Base-by-base conservation (phyloP, 108 stramenopile species). In the Phaeodactylum tricornutum region DNA sequence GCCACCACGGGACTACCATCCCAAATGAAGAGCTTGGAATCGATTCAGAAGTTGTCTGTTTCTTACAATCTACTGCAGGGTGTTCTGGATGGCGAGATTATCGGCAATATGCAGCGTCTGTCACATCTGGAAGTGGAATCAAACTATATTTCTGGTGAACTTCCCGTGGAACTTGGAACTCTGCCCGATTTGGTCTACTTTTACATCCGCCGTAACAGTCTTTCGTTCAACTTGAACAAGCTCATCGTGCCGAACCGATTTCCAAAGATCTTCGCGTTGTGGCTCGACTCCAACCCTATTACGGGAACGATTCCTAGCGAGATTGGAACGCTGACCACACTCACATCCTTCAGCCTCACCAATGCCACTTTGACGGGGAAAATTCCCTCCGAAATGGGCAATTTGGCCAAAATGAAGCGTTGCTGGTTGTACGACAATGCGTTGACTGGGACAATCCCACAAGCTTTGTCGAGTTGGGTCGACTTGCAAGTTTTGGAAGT, bases 81-180 rank as follows among this genome's bases (percentile, higher is more conserved):
- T 19, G 21, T 46, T 11, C n/a, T 77, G 19, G 42, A 60, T 16
- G 33, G 15, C 3, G 60, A 42, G 16, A 24, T 45, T 9, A 44
- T 77, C 15, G 54, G 32, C 9, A 43, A 43, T 2, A 46, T 72
- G 60, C 39, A 42, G 12, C 43, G 57, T 29, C 45, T 76, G 55
- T 48, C 59, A 4, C 71, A 72, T 39, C 56, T 77, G 51, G 75
- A 77, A 43, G 47, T 72, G 8, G 71, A 77, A 64, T 61, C 64
- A 31, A 72, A 68, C 53, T 71, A 50, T 29, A 56, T 77, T 12
- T 46, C 46, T 15, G 77, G 77, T 42, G 0, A 42, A 16, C 30
- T 79, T 37, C 72, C 77, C 9, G 4, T 33, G 12, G 53, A 41
- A 20, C 32, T 74, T 28, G 54, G 52, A 16, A 22, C 52, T 17